Conservation (phyloP, 177 flowering plant genomes). For the Vitis hybrid region DNA sequence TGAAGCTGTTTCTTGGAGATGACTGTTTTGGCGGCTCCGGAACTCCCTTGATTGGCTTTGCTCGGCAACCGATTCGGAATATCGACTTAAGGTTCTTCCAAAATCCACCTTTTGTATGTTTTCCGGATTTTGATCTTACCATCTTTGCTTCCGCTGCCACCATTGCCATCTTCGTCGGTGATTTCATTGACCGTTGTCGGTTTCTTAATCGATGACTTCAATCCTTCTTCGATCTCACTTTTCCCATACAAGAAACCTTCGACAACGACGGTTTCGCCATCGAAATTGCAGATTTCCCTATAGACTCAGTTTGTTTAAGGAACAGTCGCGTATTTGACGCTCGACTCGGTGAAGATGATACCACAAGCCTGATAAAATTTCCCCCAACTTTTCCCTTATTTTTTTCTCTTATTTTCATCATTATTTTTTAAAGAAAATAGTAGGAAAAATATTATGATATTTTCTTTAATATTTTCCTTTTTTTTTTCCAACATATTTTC, state of each 20-base stretch:
- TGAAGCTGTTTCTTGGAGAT: slow-evolving; percentile 13
- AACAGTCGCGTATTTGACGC: slow-evolving; percentile 36
- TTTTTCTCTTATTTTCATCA: no score
- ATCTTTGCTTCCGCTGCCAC: no score
- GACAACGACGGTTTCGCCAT: slow-evolving; percentile 67
- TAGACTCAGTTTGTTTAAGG: slow-evolving; percentile 37
- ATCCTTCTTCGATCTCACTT: slow-evolving; percentile 60
- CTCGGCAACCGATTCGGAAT: slow-evolving; percentile 21
- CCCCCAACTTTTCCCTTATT: accelerated
- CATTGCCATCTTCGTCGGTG: slow-evolving; percentile 1
- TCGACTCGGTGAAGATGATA: not conserved
- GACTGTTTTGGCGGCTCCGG: not conserved
- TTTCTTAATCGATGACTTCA: slow-evolving; percentile 23
- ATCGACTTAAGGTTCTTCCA: slow-evolving; percentile 30
- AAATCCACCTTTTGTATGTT: slow-evolving; percentile 27
- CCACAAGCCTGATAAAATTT: no score
- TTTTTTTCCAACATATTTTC: no score
- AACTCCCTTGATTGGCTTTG: not conserved
- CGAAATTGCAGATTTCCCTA: slow-evolving; percentile 28
- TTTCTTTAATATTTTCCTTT: no score
- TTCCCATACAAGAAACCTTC: slow-evolving; percentile 84
- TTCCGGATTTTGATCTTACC: no score
- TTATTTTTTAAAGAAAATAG: no score
- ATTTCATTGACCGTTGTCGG: slow-evolving; percentile 16
- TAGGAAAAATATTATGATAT: no score